Evolutionary conservation across 1,139 yeast species (phyloP).

Genomic region (Komagataea norvegica): DNA sequence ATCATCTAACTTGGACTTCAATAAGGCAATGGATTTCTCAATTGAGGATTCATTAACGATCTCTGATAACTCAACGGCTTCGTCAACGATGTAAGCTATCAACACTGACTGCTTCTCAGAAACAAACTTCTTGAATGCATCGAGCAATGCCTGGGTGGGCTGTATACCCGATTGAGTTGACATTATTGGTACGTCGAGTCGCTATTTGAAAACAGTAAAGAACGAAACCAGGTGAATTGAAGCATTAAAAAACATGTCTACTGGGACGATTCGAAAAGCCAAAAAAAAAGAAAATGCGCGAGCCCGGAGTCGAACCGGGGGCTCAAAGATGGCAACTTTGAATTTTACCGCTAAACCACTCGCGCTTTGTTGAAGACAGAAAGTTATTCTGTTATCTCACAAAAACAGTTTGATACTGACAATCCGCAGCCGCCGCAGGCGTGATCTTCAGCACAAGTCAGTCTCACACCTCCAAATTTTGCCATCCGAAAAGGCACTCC

Average conservation of each 20-base stretch:
- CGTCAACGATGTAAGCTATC: slow-evolving; percentile 33
- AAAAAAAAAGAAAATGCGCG: slow-evolving; percentile 1
- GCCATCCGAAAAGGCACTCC: too few relatives aligned
- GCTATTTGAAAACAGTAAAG: too few relatives aligned
- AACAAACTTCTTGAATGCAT: slow-evolving; percentile 37
- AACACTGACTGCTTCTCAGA: slow-evolving; percentile 29
- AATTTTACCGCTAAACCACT: not conserved
- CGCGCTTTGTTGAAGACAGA: not conserved
- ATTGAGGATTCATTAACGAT: slow-evolving; percentile 28
- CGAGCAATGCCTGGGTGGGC: slow-evolving; percentile 43
- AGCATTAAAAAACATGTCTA: too few relatives aligned
- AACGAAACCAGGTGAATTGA: too few relatives aligned
- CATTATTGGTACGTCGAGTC: slow-evolving; percentile 42
- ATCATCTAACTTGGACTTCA: slow-evolving; percentile 34
- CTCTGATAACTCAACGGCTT: slow-evolving; percentile 32
- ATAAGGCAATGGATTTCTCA: slow-evolving; percentile 34
- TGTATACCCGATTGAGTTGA: slow-evolving; percentile 70
- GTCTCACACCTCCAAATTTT: too few relatives aligned
- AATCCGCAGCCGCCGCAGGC: too few relatives aligned
- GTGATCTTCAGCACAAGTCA: too few relatives aligned
- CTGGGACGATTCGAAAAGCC: too few relatives aligned
- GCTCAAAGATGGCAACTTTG: not conserved
- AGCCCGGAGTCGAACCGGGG: slow-evolving; percentile 5
- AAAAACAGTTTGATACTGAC: too few relatives aligned
- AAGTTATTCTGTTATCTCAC: too few relatives aligned